Evolutionary conservation across 208 protist genomes (phyloP).

Genomic region (Novymonas esmeraldas): DNA sequence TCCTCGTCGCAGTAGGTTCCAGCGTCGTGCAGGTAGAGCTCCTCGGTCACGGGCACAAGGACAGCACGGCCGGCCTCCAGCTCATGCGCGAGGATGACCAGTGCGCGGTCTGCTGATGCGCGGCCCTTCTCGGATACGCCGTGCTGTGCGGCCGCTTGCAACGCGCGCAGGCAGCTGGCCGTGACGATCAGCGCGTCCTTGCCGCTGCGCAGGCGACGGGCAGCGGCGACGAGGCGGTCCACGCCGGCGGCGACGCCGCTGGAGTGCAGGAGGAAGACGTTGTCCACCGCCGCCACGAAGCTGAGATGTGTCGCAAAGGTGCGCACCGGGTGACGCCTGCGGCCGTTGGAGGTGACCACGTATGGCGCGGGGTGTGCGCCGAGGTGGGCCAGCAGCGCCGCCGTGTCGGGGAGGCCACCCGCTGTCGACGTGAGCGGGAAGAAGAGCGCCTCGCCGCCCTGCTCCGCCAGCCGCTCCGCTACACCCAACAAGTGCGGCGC

Average conservation of each 20-base stretch:
- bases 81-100: conserved; percentile 76
- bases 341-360: conserved; percentile 27
- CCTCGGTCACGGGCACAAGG: conserved; percentile 71
- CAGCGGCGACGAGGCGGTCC: conserved; percentile 56
- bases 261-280: conserved; percentile 82
- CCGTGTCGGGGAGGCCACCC: conserved; percentile 21
- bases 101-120: conserved; percentile 36
- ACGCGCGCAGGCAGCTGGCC: conserved; percentile 51
- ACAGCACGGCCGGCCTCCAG: conserved; percentile 66
- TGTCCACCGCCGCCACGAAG: conserved; percentile 61
- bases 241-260: conserved; percentile 50
- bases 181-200: conserved; percentile 83
- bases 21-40: conserved; percentile 83
- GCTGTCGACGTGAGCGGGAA: conserved; percentile 14
- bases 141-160: conserved; percentile 42
- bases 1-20: conserved; percentile 88
- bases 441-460: conserved; percentile 12
- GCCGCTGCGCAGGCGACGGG: conserved; percentile 59
- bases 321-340: conserved; percentile 59
- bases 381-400: conserved; percentile 20
- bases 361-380: conserved; percentile 22
- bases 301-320: conserved; percentile 57
- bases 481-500: conserved; percentile 42
- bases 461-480: conserved; percentile 41
- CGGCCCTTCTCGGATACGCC: conserved; percentile 35